Base-by-base conservation (phyloP, 495 filamentous ascomycete species). In the Lophiotrema nucula region DNA sequence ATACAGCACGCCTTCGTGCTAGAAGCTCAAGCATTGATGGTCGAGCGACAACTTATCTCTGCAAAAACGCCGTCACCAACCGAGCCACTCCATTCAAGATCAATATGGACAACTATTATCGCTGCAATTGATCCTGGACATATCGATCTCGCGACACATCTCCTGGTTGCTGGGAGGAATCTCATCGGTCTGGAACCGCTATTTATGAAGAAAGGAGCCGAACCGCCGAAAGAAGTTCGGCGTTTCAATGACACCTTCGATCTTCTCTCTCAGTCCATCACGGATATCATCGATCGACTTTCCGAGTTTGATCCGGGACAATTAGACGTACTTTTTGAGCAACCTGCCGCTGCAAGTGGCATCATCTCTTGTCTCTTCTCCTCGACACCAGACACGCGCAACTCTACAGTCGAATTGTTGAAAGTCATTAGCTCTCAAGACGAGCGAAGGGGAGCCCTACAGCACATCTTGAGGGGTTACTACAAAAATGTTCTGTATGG, bases 81-180 rank as follows among this genome's bases (percentile, higher is more conserved):
- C 52, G 83, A 84, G 21, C 75, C 84, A 13, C 81, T 79, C 46
- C 80, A 83, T 4, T 81, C 87, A 58, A 87, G 85, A 0, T 74
- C 76, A 1, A 82, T 95, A 25, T 96, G 91, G 92, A 84, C 89
- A 62, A 78, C 81, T 1, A 84, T 90, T 27, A 74, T 92, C 26
- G 78, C 82, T 47, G 79, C 84, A 33, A 79, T 95, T 27, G 78
- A 83, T 64, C 75, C 78, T 28, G 78, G 82, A 6, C 83, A 86
- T 53, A 60, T 84, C 18, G 77, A 76, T 2, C 75, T 96, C 6
- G 90, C 88, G 12, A 84, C 78, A 24, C 80, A 79, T 26, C 83
- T 89, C 60, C 69, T 96, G n/a, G 72, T 85, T 42, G 88, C 88
- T 10, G 84, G 86, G 19, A 73, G 81, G 35, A 79, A 80, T 1